Conservation (phyloP, 192 early-diverging fungal species). For the Coemansia sp. region DNA sequence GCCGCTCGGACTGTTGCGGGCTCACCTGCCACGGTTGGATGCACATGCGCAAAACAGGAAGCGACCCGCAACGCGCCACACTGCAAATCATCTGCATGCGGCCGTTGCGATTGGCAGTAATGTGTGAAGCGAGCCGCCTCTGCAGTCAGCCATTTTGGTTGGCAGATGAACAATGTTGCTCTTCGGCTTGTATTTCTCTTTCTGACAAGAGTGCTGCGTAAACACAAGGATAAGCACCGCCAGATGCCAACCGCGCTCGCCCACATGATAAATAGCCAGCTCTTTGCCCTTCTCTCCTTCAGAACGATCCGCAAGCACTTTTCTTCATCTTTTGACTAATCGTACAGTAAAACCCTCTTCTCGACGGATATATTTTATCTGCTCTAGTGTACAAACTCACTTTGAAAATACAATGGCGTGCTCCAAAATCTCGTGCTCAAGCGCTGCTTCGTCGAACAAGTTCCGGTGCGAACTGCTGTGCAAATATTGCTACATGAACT, state of each 20-base stretch:
- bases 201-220: background rate
- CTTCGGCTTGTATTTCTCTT: background rate
- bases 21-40: background rate
- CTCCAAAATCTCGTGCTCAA: conserved; percentile 22
- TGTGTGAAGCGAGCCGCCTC: background rate
- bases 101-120: background rate
- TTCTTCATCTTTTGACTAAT: background rate
- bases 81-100: conserved; percentile 6
- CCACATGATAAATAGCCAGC: background rate
- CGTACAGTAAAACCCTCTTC: background rate
- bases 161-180: background rate
- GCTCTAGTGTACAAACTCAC: background rate
- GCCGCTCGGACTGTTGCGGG: background rate
- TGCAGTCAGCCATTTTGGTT: too few species aligned
- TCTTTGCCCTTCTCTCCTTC: background rate
- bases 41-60: background rate
- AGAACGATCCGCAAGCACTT: background rate
- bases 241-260: background rate
- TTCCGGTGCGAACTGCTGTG: conserved; percentile 43
- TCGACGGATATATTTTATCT: background rate
- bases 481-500: conserved; percentile 33
- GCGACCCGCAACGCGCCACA: conserved; percentile 8
- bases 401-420: conserved; percentile 25
- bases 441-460: conserved; percentile 22
- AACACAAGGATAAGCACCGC: background rate